A percentile compares a stretch with the other conserved stretches of the same genome.
Conservation (phyloP, 768 basidiomycete genomes). For the Xerocomellus dryophilus region DNA sequence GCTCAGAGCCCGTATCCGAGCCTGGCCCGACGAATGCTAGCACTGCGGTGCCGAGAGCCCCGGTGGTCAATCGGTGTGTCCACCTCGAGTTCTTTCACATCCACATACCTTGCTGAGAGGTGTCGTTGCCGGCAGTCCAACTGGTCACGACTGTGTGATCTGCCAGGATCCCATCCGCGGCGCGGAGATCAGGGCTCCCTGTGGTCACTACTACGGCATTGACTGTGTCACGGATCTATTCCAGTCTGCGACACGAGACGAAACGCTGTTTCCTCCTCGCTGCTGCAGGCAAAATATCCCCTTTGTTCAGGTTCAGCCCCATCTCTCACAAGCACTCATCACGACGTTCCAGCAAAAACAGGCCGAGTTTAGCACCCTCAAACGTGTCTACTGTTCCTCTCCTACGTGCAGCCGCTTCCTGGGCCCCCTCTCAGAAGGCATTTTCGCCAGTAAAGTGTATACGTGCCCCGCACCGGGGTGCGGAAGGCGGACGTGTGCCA, state of each 20-base stretch:
- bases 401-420: constrained; percentile 37
- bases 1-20: background rate
- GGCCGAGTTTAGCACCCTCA: constrained; percentile 31
- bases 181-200: constrained; percentile 29
- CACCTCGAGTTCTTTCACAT: background rate
- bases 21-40: background rate
- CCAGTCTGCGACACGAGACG: constrained; percentile 35
- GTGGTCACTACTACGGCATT: constrained; percentile 36
- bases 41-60: background rate
- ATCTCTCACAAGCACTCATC: constrained; percentile 23
- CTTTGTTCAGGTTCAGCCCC: constrained; percentile 19
- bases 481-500: constrained; percentile 22
- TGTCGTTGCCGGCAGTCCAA: constrained; percentile 2
- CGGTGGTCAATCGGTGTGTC: constrained; percentile 15
- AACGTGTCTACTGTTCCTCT: constrained; percentile 39
- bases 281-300: constrained; percentile 37
- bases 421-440: constrained; percentile 28
- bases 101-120: background rate
- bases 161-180: constrained; percentile 34
- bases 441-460: constrained; percentile 23
- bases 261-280: constrained; percentile 40
- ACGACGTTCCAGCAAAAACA: constrained; percentile 25
- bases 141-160: constrained; percentile 34
- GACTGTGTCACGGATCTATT: constrained; percentile 36
- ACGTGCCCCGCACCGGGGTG: constrained; percentile 22